Evolutionary conservation across 2,329 filamentous ascomycete species (phyloP).

Genomic region (Alternaria brassicicola): DNA sequence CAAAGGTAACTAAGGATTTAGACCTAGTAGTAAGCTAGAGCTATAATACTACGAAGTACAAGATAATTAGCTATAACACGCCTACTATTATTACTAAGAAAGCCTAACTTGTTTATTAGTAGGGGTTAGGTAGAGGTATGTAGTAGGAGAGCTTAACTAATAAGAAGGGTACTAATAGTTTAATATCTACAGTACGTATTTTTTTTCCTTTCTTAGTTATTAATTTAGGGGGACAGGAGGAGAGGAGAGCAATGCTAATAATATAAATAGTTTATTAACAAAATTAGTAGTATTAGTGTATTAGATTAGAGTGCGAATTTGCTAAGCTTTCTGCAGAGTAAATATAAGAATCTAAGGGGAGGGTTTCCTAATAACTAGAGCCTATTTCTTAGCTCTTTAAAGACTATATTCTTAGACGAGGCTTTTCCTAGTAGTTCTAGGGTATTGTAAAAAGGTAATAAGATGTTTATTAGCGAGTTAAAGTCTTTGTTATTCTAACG

Average conservation of each 20-base stretch:
- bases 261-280: background rate
- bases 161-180: no score
- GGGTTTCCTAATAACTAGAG: constrained; percentile 7
- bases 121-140: no score
- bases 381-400: constrained; percentile 11
- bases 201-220: no score
- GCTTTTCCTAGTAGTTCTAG: background rate
- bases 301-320: background rate
- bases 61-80: no score
- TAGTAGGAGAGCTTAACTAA: no score
- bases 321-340: background rate
- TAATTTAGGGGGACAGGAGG: background rate
- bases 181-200: no score
- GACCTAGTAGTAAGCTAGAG: no score
- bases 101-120: no score
- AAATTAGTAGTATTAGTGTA: background rate
- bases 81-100: no score
- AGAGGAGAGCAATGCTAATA: background rate
- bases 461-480: constrained; percentile 4
- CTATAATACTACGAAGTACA: no score
- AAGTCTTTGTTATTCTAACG: background rate
- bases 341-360: constrained; percentile 1
- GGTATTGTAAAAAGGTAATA: constrained; percentile 4
- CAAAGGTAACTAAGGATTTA: no score
- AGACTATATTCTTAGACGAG: background rate